Base-by-base conservation (phyloP, 805 yeast species). In the Suhomyces sp. region DNA sequence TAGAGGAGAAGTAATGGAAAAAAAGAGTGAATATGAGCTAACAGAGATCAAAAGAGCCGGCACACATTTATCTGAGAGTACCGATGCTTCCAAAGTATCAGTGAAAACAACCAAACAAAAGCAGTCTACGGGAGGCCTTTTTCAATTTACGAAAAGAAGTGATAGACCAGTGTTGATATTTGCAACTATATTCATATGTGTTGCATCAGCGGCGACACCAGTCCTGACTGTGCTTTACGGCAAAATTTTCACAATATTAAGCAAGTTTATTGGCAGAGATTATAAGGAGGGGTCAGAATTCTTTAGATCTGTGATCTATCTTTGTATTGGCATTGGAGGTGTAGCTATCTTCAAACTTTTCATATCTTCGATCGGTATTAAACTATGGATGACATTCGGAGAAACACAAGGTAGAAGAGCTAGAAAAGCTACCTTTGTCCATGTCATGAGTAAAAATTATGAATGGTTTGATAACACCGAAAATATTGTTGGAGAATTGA, bases 371-470 rank as follows among this genome's bases (percentile, higher is more conserved):
- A 27, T 69, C 0, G 77, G 82, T 3, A 68, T 83, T 6, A 51
- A 71, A 1, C 47, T 67, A 0, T 88, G 95, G 85, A 74, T 80
- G 72, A 47, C 60, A 6, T 63, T 83, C 28, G 96, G 95, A 6
- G 95, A 86, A 55, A 59, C 65, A 9, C 88, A 83, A 43, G 86
- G 79, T 30, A 46, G 63, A 7, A 61, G 81, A 30, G 78, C 82
- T 0, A 65, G 96, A 38, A 33, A 43, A 2, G 32, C 42, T 3
- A 40, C 87, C 4, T 72, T 74, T 31, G 33, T 47, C 1, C 61
- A 72, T 1, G 58, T 83, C 18, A 42, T 85, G 12, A 46, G 53
- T 14, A 67, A 72, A 39, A 62, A 74, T 0, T 50, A 77, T 19
- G 57, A 60, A 13, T 86, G 93, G 93, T 79, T 74, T 49, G 95